Conservation (phyloP, 129 eudicot genomes). For the Ambrosia artemisiifolia region DNA sequence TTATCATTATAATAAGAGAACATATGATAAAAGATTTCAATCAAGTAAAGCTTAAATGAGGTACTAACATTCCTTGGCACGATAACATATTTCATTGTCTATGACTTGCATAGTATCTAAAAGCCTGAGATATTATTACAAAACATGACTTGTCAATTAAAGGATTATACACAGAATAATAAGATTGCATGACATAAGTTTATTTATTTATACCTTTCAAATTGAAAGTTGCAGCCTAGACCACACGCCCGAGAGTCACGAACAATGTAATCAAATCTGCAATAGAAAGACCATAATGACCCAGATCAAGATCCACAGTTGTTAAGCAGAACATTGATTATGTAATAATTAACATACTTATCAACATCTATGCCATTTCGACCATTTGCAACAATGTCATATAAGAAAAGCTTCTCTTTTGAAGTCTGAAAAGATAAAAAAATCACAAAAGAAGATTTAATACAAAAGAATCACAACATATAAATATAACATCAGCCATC, state of each 20-base stretch:
- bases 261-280: conserved; percentile 84
- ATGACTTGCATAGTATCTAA: conserved; percentile 85
- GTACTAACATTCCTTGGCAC: conserved; percentile 87
- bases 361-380: conserved; percentile 98
- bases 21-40: not conserved
- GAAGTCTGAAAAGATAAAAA: conserved; percentile 40
- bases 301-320: not conserved
- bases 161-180: not conserved
- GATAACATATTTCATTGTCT: conserved; percentile 88
- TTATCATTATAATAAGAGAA: not conserved
- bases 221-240: conserved; percentile 73
- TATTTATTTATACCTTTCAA: conserved; percentile 53
- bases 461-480: conserved; percentile 14
- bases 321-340: conserved; percentile 5
- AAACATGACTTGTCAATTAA: conserved; percentile 13
- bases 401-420: conserved; percentile 77
- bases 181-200: conserved; percentile 12
- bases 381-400: conserved; percentile 97
- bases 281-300: conserved; percentile 6
- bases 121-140: conserved; percentile 51
- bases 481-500: conserved; percentile 4
- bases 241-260: conserved; percentile 96
- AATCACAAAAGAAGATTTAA: conserved; percentile 3
- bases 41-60: not conserved
- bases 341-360: conserved; percentile 47